Evolutionary conservation across 2,329 filamentous ascomycete genomes (phyloP), one percentile per base, ranked within the genome.

Genomic region (Daldinia eschscholtzii): DNA sequence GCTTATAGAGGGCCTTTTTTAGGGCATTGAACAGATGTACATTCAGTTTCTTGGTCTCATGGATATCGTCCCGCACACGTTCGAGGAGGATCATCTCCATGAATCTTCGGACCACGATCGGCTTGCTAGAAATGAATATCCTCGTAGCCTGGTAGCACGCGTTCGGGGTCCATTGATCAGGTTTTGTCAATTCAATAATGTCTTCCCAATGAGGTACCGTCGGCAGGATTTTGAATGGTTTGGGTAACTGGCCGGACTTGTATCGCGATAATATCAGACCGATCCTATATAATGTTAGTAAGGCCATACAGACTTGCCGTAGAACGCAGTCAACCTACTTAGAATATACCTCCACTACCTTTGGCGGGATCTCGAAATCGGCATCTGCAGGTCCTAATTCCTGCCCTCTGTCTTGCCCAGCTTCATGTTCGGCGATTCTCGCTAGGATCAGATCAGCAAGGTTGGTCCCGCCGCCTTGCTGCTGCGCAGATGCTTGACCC

Each of bases 201-300:
- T 93, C 92, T 78, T 96, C 93, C 94, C 94, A 98, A 76, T 96
- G 89, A 6, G 94, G 94, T 13, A 98, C 89, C 0, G 94, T 94
- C 2, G 96, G 96, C 7, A 99, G 87, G 72, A 98, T 94, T 82
- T 98, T 98, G 86, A 99, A 97, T 0, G 95, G 95, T 81, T 99
- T 99, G 20, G 96, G 96, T 35, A 99, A 87, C 73, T 95, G 95
- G n/a, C 96, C 96, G 13, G 92, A 95, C 82, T 97, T 97, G 84
- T 97, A 98, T 72, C 95, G 89, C 28, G 93, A 94, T 66, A 99
- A 87, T 68, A 98, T 91, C 73, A 94, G 85, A 68, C 94, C 95
- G 74, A 97, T 91, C 83, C 91, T 93, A 50, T 2, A 18, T 6
- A 6, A 30, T 42, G 44, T 68, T 13, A 64, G 57, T 67, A 56